Percentiles rank a stretch among this genome's conserved stretches.
Conservation (phyloP, 495 filamentous ascomycete genomes). For the Neurospora sp. region DNA sequence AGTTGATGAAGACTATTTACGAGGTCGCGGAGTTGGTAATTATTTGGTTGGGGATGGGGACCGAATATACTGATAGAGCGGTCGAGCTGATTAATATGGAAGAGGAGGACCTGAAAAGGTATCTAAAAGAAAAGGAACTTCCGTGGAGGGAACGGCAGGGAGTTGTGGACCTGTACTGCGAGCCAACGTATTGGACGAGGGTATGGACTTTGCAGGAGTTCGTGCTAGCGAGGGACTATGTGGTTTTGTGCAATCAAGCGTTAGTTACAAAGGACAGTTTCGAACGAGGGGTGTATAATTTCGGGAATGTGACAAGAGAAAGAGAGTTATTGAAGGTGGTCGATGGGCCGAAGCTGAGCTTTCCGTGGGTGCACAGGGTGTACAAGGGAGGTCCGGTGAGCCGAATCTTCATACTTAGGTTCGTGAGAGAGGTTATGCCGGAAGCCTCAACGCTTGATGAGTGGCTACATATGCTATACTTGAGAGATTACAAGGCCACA, state of each 20-base stretch:
- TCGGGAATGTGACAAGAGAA: too few relatives aligned
- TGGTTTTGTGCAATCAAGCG: not conserved
- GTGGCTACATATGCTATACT: too few relatives aligned
- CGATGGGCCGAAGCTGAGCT: too few relatives aligned
- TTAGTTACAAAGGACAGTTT: not conserved
- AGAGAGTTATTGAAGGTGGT: too few relatives aligned
- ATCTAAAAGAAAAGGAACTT: too few relatives aligned
- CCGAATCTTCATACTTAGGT: too few relatives aligned
- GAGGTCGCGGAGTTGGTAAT: not conserved
- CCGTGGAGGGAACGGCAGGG: not conserved
- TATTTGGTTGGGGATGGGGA: not conserved
- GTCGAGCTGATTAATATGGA: not conserved
- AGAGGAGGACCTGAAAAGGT: too few relatives aligned
- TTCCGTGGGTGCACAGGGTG: too few relatives aligned
- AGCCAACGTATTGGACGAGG: not conserved
- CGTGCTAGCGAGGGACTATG: not conserved
- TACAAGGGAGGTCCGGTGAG: too few relatives aligned
- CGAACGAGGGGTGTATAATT: too few relatives aligned
- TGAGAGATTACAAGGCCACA: not conserved
- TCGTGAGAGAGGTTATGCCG: too few relatives aligned
- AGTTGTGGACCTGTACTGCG: not conserved
- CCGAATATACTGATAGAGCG: fast-evolving
- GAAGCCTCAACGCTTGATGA: too few relatives aligned
- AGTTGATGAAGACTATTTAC: not conserved
- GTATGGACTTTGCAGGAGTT: not conserved